phyloP scores from a whole-genome alignment of 1,139 yeast genomes.

The Protomyces macrosporus region DNA sequence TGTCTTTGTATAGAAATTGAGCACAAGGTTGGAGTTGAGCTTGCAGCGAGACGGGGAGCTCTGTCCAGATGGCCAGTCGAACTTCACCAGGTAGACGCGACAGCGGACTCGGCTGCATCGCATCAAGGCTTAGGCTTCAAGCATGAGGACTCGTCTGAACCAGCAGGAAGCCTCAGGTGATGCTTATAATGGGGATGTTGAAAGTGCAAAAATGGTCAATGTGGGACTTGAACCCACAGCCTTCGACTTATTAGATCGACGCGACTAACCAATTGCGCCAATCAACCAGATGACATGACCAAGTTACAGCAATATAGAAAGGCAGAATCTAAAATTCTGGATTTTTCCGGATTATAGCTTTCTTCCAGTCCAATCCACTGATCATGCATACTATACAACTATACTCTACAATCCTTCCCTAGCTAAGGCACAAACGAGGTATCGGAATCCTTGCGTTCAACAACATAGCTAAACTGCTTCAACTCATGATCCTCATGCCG shows the following conservation, averaged over 20 bases:
- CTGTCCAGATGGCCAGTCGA: not conserved
- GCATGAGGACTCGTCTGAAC: not conserved
- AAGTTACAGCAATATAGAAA: not conserved
- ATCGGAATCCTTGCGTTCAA: constrained; percentile 12
- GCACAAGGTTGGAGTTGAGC: not conserved
- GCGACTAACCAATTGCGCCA: not conserved
- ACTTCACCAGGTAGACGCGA: not conserved
- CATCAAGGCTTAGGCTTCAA: not conserved
- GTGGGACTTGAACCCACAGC: not conserved
- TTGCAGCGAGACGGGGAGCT: not conserved
- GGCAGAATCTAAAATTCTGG: not conserved
- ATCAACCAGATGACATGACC: not conserved
- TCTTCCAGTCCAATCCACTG: too few species aligned
- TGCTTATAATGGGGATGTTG: not conserved
- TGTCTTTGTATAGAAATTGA: not conserved
- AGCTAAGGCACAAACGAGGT: not conserved
- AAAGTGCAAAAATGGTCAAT: not conserved
- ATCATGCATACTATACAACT: too few species aligned
- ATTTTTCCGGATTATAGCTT: too few species aligned
- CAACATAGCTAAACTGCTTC: constrained; percentile 15
- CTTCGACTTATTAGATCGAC: not conserved
- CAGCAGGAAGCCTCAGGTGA: not conserved
- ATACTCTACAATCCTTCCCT: too few species aligned
- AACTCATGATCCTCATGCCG: constrained; percentile 2
- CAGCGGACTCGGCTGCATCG: not conserved